Percentiles rank a stretch among this genome's conserved stretches.
phyloP scores from a whole-genome alignment of 2,329 filamentous ascomycete species.

The Ophiocordyceps unilateralis region DNA sequence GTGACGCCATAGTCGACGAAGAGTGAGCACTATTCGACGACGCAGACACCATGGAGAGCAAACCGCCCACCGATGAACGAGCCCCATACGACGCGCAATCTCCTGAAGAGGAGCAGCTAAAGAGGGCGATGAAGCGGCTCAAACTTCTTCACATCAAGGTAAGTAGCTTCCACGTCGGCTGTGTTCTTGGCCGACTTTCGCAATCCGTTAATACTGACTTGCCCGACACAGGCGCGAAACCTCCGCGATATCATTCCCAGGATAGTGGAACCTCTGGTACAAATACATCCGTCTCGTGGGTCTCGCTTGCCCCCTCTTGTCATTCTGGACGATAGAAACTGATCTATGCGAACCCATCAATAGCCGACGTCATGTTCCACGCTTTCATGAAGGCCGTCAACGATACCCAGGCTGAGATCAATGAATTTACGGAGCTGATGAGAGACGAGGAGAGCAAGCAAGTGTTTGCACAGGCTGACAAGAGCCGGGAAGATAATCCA shows the following conservation, averaged over 20 bases:
- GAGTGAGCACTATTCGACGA: too few species aligned
- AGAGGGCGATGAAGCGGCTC: slow-evolving; percentile 30
- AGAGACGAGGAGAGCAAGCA: slow-evolving; percentile 27
- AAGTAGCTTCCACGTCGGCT: slow-evolving; percentile 5
- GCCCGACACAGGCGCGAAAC: slow-evolving; percentile 12
- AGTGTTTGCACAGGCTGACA: slow-evolving; percentile 32
- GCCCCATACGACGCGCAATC: slow-evolving; percentile 9
- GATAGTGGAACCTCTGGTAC: slow-evolving; percentile 29
- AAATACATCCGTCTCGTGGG: slow-evolving; percentile 34
- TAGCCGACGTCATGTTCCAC: slow-evolving; percentile 32
- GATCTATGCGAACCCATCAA: background rate
- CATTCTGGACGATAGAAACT: background rate
- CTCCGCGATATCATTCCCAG: slow-evolving; percentile 19
- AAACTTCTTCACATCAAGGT: slow-evolving; percentile 39
- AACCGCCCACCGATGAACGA: background rate
- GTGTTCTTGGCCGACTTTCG: background rate
- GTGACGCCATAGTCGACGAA: background rate
- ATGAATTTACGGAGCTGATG: slow-evolving; percentile 30
- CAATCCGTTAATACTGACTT: background rate
- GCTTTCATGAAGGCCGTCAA: slow-evolving; percentile 29
- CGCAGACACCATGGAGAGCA: slow-evolving; percentile 1
- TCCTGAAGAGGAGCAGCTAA: slow-evolving; percentile 31
- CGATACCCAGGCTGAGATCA: slow-evolving; percentile 31
- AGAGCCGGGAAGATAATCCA: slow-evolving; percentile 36
- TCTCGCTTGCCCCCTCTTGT: slow-evolving; percentile 2